Conservation (phyloP, 83 land plant species). For the Diphasiastrum complanatum region DNA sequence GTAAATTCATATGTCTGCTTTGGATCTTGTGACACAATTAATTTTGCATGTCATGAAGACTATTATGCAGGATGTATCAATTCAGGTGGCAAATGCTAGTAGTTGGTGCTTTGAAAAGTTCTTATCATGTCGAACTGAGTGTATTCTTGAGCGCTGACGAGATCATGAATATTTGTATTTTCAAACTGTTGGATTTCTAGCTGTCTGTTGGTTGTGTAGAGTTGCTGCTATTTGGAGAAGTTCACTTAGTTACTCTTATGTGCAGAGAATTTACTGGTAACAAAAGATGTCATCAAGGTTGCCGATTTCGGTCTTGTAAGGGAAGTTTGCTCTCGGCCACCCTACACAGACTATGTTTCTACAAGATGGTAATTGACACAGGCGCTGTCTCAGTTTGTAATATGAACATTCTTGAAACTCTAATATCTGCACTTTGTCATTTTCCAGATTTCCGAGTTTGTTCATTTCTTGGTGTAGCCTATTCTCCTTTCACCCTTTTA, state of each 20-base stretch:
- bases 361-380: slow-evolving; percentile 73
- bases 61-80: no score
- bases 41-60: no score
- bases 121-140: neutral
- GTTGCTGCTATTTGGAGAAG: neutral
- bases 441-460: no score
- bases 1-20: neutral
- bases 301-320: slow-evolving; percentile 91
- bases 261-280: slow-evolving; percentile 77
- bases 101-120: no score
- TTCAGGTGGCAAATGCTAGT: no score
- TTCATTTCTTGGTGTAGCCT: neutral
- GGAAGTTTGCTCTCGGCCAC: slow-evolving; percentile 64
- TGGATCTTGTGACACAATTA: no score
- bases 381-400: no score
- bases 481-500: neutral
- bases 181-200: no score
- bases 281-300: slow-evolving; percentile 54
- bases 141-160: neutral
- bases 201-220: neutral
- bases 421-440: neutral
- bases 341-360: slow-evolving; percentile 88
- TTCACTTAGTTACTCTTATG: neutral
- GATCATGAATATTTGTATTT: no score
- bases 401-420: no score